These are phyloP conservation scores for Dryas drummondii DNA, from an alignment of 306 rosid genomes.

Conservation along the genomic window DNA sequence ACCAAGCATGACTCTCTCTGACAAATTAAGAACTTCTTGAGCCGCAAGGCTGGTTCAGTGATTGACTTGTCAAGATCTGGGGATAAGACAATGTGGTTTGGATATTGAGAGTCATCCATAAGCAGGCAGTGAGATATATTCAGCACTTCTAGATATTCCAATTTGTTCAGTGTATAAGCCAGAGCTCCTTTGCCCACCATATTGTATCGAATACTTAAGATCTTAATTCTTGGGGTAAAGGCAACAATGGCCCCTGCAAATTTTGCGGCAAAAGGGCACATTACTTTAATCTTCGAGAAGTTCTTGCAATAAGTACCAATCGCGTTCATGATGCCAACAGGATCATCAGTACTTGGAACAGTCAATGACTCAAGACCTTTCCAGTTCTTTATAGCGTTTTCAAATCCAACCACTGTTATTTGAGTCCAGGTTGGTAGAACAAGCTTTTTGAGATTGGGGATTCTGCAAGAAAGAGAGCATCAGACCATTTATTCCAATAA, in stretches of 20 bases:
- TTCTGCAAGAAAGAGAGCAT: too few relatives aligned
- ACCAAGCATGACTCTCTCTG: neutral
- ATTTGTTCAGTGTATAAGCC: neutral
- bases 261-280: too few relatives aligned
- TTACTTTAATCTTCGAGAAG: too few relatives aligned
- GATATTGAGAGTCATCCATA: too few relatives aligned
- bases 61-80: neutral
- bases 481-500: too few relatives aligned
- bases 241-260: too few relatives aligned
- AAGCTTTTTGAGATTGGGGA: neutral
- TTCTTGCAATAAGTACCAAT: neutral
- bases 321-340: neutral
- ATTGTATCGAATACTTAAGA: neutral
- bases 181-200: neutral
- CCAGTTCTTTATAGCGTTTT: neutral
- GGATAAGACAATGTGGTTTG: neutral
- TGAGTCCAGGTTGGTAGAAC: neutral
- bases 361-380: neutral
- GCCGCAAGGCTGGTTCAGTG: neutral
- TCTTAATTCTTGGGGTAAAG: too few relatives aligned
- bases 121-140: neutral
- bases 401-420: neutral
- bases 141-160: neutral
- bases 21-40: neutral
- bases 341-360: neutral